phyloP scores from a whole-genome alignment of 352 stramenopile species.

The Nothophytophthora sp. region DNA sequence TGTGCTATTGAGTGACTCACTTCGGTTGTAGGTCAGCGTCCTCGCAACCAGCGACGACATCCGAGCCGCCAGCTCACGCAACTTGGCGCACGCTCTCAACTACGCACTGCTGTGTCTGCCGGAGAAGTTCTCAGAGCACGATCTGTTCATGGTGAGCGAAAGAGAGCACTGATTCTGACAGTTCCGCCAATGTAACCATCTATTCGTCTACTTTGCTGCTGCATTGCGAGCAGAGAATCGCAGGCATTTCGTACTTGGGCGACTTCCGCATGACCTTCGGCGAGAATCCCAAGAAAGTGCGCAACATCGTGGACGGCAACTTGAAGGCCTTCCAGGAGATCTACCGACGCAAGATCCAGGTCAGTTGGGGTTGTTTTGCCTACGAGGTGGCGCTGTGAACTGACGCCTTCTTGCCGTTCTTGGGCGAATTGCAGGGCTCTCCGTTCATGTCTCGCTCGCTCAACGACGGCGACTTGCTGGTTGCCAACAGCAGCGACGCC shows the following conservation, averaged over 20 bases:
- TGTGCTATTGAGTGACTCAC: no score
- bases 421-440: no score
- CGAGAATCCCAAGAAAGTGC: constrained; percentile 91
- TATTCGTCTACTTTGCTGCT: constrained; percentile 3
- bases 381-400: no score
- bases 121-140: constrained; percentile 78
- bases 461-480: constrained; percentile 38
- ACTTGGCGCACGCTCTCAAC: constrained; percentile 76
- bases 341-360: constrained; percentile 77
- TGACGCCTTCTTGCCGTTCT: no score
- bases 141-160: constrained; percentile 77
- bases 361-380: constrained; percentile 21
- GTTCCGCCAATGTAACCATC: neutral
- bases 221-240: constrained; percentile 64
- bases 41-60: constrained; percentile 50
- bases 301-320: constrained; percentile 91
- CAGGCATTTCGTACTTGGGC: constrained; percentile 88
- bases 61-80: constrained; percentile 46
- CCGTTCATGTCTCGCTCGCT: constrained; percentile 60
- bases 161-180: neutral
- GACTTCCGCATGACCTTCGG: constrained; percentile 92
- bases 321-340: constrained; percentile 70
- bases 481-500: constrained; percentile 46
- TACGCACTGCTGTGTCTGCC: constrained; percentile 76
- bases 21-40: constrained; percentile 54